Evolutionary conservation across 192 early-diverging fungal genomes (phyloP).

Genomic region (Mortierella antarctica): DNA sequence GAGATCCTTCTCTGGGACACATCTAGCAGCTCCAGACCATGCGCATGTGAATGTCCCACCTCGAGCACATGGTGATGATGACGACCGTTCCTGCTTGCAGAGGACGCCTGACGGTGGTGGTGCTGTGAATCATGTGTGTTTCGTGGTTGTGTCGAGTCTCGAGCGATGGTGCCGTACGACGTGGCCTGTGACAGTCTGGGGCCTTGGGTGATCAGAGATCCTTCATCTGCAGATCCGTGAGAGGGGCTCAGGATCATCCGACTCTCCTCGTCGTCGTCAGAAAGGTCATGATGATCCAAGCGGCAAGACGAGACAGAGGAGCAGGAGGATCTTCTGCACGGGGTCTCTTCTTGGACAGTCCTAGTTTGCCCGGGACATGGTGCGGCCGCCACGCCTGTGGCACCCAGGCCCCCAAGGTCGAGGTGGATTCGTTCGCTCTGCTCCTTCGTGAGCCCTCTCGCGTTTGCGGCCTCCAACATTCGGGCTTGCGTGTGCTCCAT

Average conservation of each 20-base stretch:
- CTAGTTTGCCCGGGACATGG: slow-evolving; percentile 19
- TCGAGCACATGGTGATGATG: slow-evolving; percentile 4
- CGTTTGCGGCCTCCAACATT: background rate
- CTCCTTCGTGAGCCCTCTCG: background rate
- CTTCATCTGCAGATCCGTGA: too few species aligned
- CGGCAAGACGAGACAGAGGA: slow-evolving; percentile 10
- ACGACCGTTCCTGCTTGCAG: background rate
- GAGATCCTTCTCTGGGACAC: slow-evolving; percentile 41
- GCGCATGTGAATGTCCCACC: slow-evolving; percentile 9
- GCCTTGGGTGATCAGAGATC: too few species aligned
- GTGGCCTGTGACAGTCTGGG: too few species aligned
- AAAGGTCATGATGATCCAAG: slow-evolving; percentile 1
- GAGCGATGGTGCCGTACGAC: too few species aligned
- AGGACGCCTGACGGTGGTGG: background rate
- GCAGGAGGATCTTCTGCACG: slow-evolving; percentile 4
- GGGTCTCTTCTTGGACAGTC: slow-evolving; percentile 1
- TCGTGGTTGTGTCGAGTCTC: too few species aligned
- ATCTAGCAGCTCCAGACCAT: slow-evolving; percentile 3
- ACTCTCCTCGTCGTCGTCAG: background rate
- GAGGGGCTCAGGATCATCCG: background rate
- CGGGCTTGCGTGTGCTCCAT: slow-evolving; percentile 29
- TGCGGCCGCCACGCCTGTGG: slow-evolving; percentile 17
- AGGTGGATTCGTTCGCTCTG: slow-evolving; percentile 1
- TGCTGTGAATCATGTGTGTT: background rate
- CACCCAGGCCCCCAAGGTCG: slow-evolving; percentile 24